These are phyloP conservation scores for Citrullus mucosospermus DNA, from an alignment of 306 rosid species.

Conservation along the genomic window DNA sequence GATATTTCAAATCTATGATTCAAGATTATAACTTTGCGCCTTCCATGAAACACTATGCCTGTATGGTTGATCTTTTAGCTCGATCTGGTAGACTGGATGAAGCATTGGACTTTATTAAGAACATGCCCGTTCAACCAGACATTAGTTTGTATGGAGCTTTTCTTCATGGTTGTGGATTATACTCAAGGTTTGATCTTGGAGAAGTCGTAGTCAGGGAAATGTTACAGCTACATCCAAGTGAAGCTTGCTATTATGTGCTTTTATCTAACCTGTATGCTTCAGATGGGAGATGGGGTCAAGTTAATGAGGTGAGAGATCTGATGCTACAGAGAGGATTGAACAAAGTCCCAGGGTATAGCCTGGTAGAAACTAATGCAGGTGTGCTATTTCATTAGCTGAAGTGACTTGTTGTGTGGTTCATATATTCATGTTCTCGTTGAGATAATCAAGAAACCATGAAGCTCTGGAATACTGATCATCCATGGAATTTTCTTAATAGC, in stretches of 20 bases:
- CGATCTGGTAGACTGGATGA: constrained; percentile 65
- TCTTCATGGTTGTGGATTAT: constrained; percentile 78
- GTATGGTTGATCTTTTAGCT: constrained; percentile 63
- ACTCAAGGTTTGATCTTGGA: constrained; percentile 65
- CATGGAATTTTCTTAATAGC: not conserved
- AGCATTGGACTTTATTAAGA: constrained; percentile 47
- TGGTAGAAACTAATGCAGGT: constrained; percentile 23
- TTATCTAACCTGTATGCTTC: constrained; percentile 63
- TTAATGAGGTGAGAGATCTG: constrained; percentile 50
- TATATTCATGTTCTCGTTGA: not conserved
- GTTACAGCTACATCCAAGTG: constrained; percentile 52
- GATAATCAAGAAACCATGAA: not conserved
- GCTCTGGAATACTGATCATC: not conserved
- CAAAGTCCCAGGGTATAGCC: constrained; percentile 53
- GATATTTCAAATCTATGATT: constrained; percentile 44
- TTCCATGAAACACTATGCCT: constrained; percentile 63
- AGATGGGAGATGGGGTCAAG: constrained; percentile 78
- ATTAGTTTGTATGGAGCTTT: constrained; percentile 59
- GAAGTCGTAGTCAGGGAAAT: constrained; percentile 45
- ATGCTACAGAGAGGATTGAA: constrained; percentile 52
- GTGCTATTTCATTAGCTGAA: not conserved
- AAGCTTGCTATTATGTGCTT: constrained; percentile 65
- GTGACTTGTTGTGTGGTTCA: not conserved
- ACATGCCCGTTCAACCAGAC: constrained; percentile 45
- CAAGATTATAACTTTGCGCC: constrained; percentile 39